Evolutionary conservation across 305 asterid genomes (phyloP).

Genomic region (Solanum aculeatissimum): DNA sequence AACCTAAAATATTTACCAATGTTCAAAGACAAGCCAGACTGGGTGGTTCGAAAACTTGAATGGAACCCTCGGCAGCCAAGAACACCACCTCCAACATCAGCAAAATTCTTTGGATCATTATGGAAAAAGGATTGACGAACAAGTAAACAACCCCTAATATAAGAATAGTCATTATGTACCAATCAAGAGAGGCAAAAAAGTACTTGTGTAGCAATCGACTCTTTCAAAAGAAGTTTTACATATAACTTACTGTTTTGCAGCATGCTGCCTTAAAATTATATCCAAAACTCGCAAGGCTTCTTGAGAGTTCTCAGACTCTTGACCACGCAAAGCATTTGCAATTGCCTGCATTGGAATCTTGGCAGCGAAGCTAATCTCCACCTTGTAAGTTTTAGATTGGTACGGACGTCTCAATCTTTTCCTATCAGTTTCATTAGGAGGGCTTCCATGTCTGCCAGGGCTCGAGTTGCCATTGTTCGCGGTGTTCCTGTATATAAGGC

Average conservation of each 20-base stretch:
- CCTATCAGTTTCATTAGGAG: slow-evolving; percentile 18
- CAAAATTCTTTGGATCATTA: slow-evolving; percentile 23
- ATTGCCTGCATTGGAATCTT: slow-evolving; percentile 33
- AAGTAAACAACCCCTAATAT: slow-evolving; percentile 44
- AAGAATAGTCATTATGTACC: neutral
- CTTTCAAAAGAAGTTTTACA: neutral
- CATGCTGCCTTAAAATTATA: slow-evolving; percentile 38
- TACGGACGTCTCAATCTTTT: slow-evolving; percentile 31
- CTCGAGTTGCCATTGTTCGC: slow-evolving; percentile 2
- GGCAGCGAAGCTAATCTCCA: slow-evolving; percentile 33
- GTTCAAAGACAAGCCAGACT: slow-evolving; percentile 49
- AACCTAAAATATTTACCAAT: slow-evolving; percentile 21
- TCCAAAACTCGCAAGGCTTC: slow-evolving; percentile 40
- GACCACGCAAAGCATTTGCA: slow-evolving; percentile 19
- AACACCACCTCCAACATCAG: slow-evolving; percentile 51
- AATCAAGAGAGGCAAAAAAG: neutral
- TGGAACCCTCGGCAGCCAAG: slow-evolving; percentile 50
- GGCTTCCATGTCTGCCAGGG: slow-evolving; percentile 7
- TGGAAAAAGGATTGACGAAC: slow-evolving; percentile 37
- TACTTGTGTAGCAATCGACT: neutral
- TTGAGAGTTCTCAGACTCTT: slow-evolving; percentile 21
- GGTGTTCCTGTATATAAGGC: slow-evolving; percentile 9
- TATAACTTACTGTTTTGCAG: slow-evolving; percentile 26
- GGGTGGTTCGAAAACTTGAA: slow-evolving; percentile 40
- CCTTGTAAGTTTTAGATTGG: slow-evolving; percentile 19